phyloP scores from a whole-genome alignment of 305 asterid species.

The Withania somnifera region DNA sequence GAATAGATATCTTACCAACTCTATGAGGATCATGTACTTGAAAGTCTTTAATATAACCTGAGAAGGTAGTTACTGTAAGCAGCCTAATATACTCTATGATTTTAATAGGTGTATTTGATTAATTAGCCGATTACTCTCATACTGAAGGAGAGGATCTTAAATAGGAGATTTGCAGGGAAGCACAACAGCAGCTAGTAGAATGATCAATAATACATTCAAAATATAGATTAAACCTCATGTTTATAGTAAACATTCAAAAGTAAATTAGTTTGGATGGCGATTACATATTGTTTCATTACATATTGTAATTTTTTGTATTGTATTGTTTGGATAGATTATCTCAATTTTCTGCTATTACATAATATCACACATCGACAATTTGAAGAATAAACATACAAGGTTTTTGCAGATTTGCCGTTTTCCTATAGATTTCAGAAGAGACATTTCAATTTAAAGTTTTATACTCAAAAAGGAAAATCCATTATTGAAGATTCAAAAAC shows the following conservation, averaged over 20 bases:
- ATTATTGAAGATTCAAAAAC: too few species aligned
- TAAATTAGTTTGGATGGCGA: background rate
- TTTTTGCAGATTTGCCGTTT: background rate
- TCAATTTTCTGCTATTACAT: too few species aligned
- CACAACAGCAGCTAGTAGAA: background rate
- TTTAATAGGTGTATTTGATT: background rate
- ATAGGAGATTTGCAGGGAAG: background rate
- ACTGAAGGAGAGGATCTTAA: background rate
- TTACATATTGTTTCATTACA: too few species aligned
- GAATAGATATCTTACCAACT: conserved; percentile 67
- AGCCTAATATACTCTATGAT: background rate
- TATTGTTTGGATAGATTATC: too few species aligned
- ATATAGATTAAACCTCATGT: background rate
- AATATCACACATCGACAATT: too few species aligned
- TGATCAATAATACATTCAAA: background rate
- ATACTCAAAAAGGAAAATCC: too few species aligned
- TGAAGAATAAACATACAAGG: background rate
- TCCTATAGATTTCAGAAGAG: background rate
- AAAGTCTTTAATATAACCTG: conserved; percentile 86
- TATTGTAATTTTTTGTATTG: too few species aligned
- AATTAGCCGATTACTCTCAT: too few species aligned
- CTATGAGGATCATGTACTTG: conserved; percentile 70
- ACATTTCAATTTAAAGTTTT: too few species aligned
- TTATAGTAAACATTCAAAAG: background rate
- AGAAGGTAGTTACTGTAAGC: background rate